Evolutionary conservation across 2,329 filamentous ascomycete genomes (phyloP).

Genomic region (Cercospora citrullina): DNA sequence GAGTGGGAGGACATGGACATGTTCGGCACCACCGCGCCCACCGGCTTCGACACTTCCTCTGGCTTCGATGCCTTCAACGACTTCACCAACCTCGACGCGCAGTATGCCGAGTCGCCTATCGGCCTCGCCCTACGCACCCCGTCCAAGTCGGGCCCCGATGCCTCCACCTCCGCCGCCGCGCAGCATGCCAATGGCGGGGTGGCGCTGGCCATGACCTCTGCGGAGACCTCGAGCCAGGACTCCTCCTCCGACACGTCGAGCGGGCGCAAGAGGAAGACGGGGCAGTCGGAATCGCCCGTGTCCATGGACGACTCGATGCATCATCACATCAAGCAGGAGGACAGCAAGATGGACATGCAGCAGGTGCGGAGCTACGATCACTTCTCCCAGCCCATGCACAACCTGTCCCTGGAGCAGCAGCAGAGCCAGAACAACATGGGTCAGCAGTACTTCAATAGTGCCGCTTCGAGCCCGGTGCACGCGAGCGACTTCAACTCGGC

Average conservation of each 20-base stretch:
- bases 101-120: conserved; percentile 31
- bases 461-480: conserved; percentile 56
- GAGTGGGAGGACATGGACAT: conserved; percentile 21
- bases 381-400: conserved; percentile 37
- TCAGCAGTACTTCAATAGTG: conserved; percentile 60
- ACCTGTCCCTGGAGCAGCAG: conserved; percentile 36
- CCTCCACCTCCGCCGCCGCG: conserved; percentile 18
- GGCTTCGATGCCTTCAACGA: conserved; percentile 30
- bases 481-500: conserved; percentile 33
- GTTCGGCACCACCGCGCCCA: conserved; percentile 27
- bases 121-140: conserved; percentile 32
- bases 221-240: conserved; percentile 46
- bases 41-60: conserved; percentile 31
- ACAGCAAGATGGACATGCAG: conserved; percentile 33
- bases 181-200: conserved; percentile 19
- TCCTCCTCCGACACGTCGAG: conserved; percentile 46
- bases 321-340: conserved; percentile 33
- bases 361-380: conserved; percentile 34
- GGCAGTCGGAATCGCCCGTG: conserved; percentile 40
- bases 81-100: conserved; percentile 35
- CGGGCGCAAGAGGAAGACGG: conserved; percentile 44
- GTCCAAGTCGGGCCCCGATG: conserved; percentile 33
- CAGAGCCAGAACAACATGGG: conserved; percentile 33
- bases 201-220: conserved; percentile 32
- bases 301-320: conserved; percentile 20